phyloP scores from a whole-genome alignment of 2,329 filamentous ascomycete species.

The Pseudocercospora musae region DNA sequence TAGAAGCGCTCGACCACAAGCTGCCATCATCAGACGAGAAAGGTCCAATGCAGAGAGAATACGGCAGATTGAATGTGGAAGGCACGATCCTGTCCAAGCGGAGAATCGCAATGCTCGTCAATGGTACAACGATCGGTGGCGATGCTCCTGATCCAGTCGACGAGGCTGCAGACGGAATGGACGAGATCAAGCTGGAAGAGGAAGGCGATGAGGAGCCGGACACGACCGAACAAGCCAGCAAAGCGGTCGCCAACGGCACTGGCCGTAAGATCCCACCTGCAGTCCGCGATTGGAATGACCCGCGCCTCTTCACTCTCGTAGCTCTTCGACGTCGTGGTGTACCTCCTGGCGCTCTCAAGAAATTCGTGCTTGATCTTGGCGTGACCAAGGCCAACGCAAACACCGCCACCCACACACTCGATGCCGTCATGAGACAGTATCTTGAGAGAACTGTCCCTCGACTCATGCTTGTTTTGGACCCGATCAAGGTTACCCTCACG shows the following conservation, averaged over 20 bases:
- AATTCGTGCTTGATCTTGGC: conserved; percentile 87
- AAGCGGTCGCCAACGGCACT: conserved; percentile 19
- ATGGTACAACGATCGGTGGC: conserved; percentile 50
- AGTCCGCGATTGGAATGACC: conserved; percentile 88
- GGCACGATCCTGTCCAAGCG: conserved; percentile 88
- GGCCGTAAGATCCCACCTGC: conserved; percentile 44
- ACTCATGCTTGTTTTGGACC: conserved; percentile 85
- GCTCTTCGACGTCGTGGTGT: conserved; percentile 79
- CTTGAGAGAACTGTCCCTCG: conserved; percentile 85
- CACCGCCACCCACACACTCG: conserved; percentile 79
- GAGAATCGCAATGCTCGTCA: conserved; percentile 75
- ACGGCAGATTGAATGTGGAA: conserved; percentile 71
- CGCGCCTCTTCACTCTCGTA: conserved; percentile 82
- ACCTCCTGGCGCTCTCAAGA: conserved; percentile 81
- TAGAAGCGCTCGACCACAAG: conserved; percentile 77
- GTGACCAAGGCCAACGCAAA: conserved; percentile 78
- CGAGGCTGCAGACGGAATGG: conserved; percentile 31
- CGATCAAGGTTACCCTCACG: conserved; percentile 76
- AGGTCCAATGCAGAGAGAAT: conserved; percentile 85
- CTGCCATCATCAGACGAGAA: conserved; percentile 56
- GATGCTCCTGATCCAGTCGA: conserved; percentile 23
- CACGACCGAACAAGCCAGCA: conserved; percentile 25
- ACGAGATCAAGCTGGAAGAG: conserved; percentile 43
- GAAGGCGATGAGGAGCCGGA: conserved; percentile 39
- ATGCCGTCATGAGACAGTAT: conserved; percentile 79